A percentile compares a stretch with the other conserved stretches of the same genome.
phyloP scores from a whole-genome alignment of 2,329 filamentous ascomycete species.

The Talaromyces sp. region DNA sequence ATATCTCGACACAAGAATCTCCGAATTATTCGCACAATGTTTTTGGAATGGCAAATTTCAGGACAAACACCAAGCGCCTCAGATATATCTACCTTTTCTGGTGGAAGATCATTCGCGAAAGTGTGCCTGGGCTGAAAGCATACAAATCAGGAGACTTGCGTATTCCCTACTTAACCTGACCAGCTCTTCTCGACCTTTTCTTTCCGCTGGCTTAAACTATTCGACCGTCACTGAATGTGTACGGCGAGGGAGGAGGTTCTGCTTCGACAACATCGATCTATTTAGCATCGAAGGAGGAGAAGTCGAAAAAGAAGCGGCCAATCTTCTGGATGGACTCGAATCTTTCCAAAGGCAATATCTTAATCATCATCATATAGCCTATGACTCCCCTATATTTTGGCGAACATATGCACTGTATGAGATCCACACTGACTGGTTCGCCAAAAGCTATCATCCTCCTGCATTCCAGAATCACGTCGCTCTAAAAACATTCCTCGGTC shows the following conservation, averaged over 20 bases:
- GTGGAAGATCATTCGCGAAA: slow-evolving; percentile 52
- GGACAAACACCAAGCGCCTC: slow-evolving; percentile 22
- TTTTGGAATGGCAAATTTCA: slow-evolving; percentile 20
- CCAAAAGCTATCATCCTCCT: neutral
- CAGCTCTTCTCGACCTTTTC: slow-evolving; percentile 6
- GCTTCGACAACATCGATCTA: slow-evolving; percentile 25
- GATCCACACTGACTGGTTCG: slow-evolving; percentile 20
- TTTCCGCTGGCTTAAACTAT: slow-evolving; percentile 22
- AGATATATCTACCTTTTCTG: slow-evolving; percentile 62
- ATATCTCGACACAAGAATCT: slow-evolving; percentile 46
- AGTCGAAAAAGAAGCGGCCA: slow-evolving; percentile 13
- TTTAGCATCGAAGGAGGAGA: slow-evolving; percentile 18
- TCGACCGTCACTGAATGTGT: slow-evolving; percentile 29
- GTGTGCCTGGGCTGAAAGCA: slow-evolving; percentile 55
- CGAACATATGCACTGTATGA: slow-evolving; percentile 31
- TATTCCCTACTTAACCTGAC: slow-evolving; percentile 48
- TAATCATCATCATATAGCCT: slow-evolving; percentile 13
- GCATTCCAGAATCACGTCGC: slow-evolving; percentile 10
- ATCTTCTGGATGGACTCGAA: slow-evolving; percentile 23
- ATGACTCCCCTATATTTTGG: slow-evolving; percentile 25
- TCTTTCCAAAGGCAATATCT: slow-evolving; percentile 14
- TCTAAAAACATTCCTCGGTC: slow-evolving; percentile 26
- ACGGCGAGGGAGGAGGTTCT: slow-evolving; percentile 34
- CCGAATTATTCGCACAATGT: slow-evolving; percentile 48
- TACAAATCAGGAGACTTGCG: slow-evolving; percentile 47